Evolutionary conservation across 768 basidiomycete species (phyloP), one percentile per base, ranked within the genome.

Genomic region (Leccinum barrowsii): DNA sequence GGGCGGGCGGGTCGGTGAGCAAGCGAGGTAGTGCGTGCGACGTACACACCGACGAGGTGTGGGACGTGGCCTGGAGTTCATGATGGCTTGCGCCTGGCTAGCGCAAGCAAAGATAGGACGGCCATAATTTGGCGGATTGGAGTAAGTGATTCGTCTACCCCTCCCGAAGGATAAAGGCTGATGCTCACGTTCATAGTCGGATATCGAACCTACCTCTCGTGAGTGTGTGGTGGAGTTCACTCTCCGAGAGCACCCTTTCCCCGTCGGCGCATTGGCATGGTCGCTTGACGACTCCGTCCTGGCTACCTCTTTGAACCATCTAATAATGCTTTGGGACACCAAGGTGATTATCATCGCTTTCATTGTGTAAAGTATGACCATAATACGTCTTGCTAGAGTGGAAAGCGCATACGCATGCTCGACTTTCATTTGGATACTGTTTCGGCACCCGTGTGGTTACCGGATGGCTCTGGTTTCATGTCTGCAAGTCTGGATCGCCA

Each of bases 41-140:
- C 48, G 91, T 87, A 30, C 96, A 98, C 73, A 82, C 79, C 11
- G 92, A 98, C 69, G 94, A 99, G 71, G 94, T 99, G 46, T 98
- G 96, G 95, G 87, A 90, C 69, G 74, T 98, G 59, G 89, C 89
- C 69, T 99, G 95, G 95, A 96, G 94, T n/a, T 73, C 92, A 91
- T 65, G 86, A 88, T 69, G 97, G 97, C 2, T 73, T 74, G 51
- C 86, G 82, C 65, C 78, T 99, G 52, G 97, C 95, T 30, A 94
- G 87, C 63, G 90, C 89, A 37, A 89, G 94, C 56, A 91, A 84
- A 72, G 96, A 98, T 74, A 85, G 83, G 75, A 80, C 82, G 5
- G 94, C 90, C 7, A 90, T 97, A 56, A 89, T 99, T 52, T 98
- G 95, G 95, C 80, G 80, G 49, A 79, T 94, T 56, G 84, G 83